phyloP scores from a whole-genome alignment of 2,329 filamentous ascomycete species.

The Capronia coronata region DNA sequence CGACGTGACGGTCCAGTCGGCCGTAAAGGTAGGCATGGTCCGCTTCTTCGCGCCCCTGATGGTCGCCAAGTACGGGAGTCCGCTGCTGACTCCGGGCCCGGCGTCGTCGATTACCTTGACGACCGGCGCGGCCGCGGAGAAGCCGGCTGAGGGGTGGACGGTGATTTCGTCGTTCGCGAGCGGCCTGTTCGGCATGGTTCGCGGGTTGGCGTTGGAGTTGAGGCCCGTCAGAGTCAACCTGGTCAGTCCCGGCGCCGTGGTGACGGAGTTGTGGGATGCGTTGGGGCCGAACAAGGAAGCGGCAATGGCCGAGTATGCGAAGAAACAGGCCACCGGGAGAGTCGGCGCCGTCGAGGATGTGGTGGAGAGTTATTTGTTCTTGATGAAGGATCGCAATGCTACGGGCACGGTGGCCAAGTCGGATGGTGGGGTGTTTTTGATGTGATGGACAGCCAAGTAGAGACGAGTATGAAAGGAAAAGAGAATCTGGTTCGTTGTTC shows the following conservation, averaged over 20 bases:
- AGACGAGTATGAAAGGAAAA: too few relatives aligned
- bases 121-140: constrained; percentile 34
- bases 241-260: constrained; percentile 39
- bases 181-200: constrained; percentile 33
- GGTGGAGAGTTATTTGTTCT: constrained; percentile 42
- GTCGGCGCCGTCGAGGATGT: constrained; percentile 36
- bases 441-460: constrained; percentile 7
- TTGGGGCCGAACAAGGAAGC: constrained; percentile 26
- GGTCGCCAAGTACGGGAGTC: constrained; percentile 36
- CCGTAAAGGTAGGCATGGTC: constrained; percentile 31
- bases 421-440: constrained; percentile 35
- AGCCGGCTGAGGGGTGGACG: constrained; percentile 33
- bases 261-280: constrained; percentile 37
- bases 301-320: constrained; percentile 27
- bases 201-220: constrained; percentile 39
- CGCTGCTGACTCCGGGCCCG: constrained; percentile 27
- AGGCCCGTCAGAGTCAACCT: constrained; percentile 40
- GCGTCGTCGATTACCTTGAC: constrained; percentile 40
- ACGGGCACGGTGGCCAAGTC: constrained; percentile 34
- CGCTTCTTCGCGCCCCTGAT: constrained; percentile 36
- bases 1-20: constrained; percentile 28
- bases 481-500: too few relatives aligned
- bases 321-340: constrained; percentile 29
- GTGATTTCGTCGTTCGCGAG: constrained; percentile 29
- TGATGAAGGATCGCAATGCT: constrained; percentile 41